Percentiles rank a stretch among this genome's conserved stretches.
These are phyloP conservation scores for Candida ascalaphidarum DNA, from an alignment of 805 yeast species.

Conservation along the genomic window DNA sequence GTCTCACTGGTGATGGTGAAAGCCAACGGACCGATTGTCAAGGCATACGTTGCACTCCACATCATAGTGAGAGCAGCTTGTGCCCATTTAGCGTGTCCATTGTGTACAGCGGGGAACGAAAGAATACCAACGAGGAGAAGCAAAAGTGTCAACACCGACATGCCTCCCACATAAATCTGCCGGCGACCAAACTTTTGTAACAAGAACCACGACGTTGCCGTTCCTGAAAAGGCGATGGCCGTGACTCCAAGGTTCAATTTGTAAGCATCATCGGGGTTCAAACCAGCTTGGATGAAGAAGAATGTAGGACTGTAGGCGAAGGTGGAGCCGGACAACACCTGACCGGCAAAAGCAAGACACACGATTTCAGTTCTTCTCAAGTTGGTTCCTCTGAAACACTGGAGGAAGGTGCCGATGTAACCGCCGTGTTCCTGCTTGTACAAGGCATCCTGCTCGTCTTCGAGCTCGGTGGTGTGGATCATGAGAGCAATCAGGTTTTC, in stretches of 20 bases:
- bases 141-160: slow-evolving; percentile 1
- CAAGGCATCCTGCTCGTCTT: slow-evolving; percentile 19
- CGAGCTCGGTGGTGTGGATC: slow-evolving; percentile 25
- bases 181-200: slow-evolving; percentile 3
- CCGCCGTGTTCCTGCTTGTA: slow-evolving; percentile 8
- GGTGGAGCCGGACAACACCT: slow-evolving; percentile 4
- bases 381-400: slow-evolving; percentile 3
- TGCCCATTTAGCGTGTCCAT: slow-evolving; percentile 11
- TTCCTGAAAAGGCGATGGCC: slow-evolving; percentile 5
- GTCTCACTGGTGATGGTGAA: slow-evolving; percentile 5
- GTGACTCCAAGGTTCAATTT: slow-evolving; percentile 6
- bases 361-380: slow-evolving; percentile 4
- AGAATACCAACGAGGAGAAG: slow-evolving; percentile 4
- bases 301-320: slow-evolving; percentile 5
- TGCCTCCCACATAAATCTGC: slow-evolving; percentile 3
- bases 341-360: slow-evolving; percentile 5
- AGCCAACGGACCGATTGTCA: slow-evolving; percentile 6
- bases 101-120: slow-evolving; percentile 8
- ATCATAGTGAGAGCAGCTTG: slow-evolving; percentile 12
- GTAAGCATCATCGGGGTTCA: slow-evolving; percentile 3
- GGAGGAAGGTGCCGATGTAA: slow-evolving; percentile 17
- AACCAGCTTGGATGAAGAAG: slow-evolving; percentile 6
- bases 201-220: slow-evolving; percentile 4
- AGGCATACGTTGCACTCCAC: slow-evolving; percentile 8
- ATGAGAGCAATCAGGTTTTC: slow-evolving; percentile 10